Conservation (phyloP, 352 stramenopile genomes). For the Globisporangium polare region DNA sequence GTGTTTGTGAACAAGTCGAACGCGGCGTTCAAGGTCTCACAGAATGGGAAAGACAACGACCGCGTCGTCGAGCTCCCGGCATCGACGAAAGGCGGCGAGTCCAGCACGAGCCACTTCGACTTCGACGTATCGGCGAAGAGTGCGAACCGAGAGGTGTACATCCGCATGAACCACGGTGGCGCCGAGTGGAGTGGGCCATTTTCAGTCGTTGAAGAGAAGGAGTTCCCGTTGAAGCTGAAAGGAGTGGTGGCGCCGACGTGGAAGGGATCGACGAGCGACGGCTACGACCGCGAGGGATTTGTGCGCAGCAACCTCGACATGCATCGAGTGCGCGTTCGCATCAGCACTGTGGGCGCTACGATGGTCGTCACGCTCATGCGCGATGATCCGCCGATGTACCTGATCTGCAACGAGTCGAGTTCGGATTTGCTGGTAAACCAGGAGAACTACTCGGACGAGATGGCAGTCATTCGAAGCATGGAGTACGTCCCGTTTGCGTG, state of each 20-base stretch:
- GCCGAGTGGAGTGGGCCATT: constrained; percentile 83
- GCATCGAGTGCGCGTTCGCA: constrained; percentile 70
- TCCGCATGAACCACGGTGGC: constrained; percentile 71
- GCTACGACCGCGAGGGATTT: constrained; percentile 39
- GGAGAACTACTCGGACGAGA: constrained; percentile 59
- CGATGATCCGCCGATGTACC: constrained; percentile 82
- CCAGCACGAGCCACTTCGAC: constrained; percentile 56
- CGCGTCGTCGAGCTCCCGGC: constrained; percentile 53
- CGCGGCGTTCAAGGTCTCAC: constrained; percentile 70
- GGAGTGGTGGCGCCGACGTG: constrained; percentile 50
- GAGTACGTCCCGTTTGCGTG: constrained; percentile 82
- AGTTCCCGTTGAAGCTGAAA: constrained; percentile 78
- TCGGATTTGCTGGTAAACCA: constrained; percentile 74
- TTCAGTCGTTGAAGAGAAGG: constrained; percentile 77
- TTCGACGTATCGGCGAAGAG: constrained; percentile 57
- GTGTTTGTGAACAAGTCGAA: constrained; percentile 86
- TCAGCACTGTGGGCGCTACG: constrained; percentile 69
- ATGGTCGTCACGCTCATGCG: constrained; percentile 76
- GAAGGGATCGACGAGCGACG: constrained; percentile 32
- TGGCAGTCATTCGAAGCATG: constrained; percentile 54
- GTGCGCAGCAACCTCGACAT: constrained; percentile 41
- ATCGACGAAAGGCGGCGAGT: constrained; percentile 31
- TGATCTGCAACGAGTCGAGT: constrained; percentile 82
- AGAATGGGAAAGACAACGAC: constrained; percentile 57
- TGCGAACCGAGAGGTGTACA: constrained; percentile 54